These are phyloP conservation scores for Chlorokybus atmophyticus DNA, from an alignment of 139 green algal genomes.

Conservation along the genomic window DNA sequence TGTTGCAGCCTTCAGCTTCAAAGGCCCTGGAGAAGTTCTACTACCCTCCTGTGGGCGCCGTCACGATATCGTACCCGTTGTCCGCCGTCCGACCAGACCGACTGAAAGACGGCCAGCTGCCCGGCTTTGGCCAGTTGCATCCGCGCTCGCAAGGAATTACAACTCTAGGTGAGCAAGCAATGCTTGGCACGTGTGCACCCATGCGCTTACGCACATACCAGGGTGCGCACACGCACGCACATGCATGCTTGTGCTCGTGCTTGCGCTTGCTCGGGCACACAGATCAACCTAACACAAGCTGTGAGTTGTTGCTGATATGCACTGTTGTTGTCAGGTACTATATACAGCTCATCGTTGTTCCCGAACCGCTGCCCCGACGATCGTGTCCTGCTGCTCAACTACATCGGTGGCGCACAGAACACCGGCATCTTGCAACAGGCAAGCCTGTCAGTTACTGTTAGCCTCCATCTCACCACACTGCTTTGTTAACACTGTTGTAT, in stretches of 20 bases:
- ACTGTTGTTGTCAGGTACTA: constrained; percentile 69
- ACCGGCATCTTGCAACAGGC: no score
- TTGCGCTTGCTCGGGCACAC: neutral
- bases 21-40: constrained; percentile 65
- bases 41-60: constrained; percentile 88
- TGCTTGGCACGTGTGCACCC: no score
- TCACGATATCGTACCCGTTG: constrained; percentile 61
- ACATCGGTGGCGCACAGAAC: constrained; percentile 92
- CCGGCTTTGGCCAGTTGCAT: constrained; percentile 97
- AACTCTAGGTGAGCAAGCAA: constrained; percentile 68
- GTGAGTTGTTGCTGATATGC: neutral
- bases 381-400: constrained; percentile 75
- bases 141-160: constrained; percentile 79
- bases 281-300: neutral
- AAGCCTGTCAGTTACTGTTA: no score
- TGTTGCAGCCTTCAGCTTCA: constrained; percentile 32
- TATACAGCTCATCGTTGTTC: constrained; percentile 93
- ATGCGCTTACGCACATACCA: no score
- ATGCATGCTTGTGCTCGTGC: neutral
- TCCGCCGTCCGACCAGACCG: constrained; percentile 43
- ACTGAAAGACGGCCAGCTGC: constrained; percentile 40
- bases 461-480: neutral
- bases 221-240: neutral
- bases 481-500: neutral
- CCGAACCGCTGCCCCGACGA: constrained; percentile 31